phyloP scores from a whole-genome alignment of 768 basidiomycete genomes.

The Dioszegia hungarica region DNA sequence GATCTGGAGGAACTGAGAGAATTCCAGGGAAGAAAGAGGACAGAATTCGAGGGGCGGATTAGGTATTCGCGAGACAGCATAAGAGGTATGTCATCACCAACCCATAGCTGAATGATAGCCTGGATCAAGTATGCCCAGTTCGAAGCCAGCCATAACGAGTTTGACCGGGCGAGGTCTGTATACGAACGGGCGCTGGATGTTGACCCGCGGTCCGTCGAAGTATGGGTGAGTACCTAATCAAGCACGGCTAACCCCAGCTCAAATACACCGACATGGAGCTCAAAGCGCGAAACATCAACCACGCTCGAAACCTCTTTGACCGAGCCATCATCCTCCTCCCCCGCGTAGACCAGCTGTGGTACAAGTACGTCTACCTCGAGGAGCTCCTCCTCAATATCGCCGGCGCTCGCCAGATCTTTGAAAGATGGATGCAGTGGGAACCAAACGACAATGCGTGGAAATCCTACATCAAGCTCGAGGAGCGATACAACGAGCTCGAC shows the following conservation, averaged over 20 bases:
- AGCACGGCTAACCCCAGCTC: slow-evolving; percentile 16
- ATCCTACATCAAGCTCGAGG: slow-evolving; percentile 97
- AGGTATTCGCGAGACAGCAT: slow-evolving; percentile 49
- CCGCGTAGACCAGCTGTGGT: slow-evolving; percentile 93
- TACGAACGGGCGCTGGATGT: slow-evolving; percentile 97
- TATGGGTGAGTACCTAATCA: slow-evolving; percentile 68
- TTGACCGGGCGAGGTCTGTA: slow-evolving; percentile 85
- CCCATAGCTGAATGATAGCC: slow-evolving; percentile 66
- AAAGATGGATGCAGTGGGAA: slow-evolving; percentile 99
- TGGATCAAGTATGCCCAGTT: slow-evolving; percentile 57
- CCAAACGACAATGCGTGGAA: slow-evolving; percentile 99
- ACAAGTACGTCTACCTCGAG: slow-evolving; percentile 98
- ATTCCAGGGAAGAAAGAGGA: slow-evolving; percentile 77
- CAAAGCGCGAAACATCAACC: slow-evolving; percentile 94
- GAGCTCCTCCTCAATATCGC: slow-evolving; percentile 93
- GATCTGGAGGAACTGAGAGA: slow-evolving; percentile 83
- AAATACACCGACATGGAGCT: slow-evolving; percentile 93
- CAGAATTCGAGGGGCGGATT: slow-evolving; percentile 77
- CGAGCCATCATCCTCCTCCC: slow-evolving; percentile 94
- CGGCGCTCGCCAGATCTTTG: slow-evolving; percentile 94
- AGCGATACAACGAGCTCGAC: slow-evolving; percentile 84
- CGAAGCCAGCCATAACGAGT: slow-evolving; percentile 95
- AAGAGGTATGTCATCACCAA: slow-evolving; percentile 21
- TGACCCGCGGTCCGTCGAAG: slow-evolving; percentile 77
- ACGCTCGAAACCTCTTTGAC: slow-evolving; percentile 94